Base-by-base conservation (phyloP, 108 stramenopile genomes). In the Skeletonema grethae region DNA sequence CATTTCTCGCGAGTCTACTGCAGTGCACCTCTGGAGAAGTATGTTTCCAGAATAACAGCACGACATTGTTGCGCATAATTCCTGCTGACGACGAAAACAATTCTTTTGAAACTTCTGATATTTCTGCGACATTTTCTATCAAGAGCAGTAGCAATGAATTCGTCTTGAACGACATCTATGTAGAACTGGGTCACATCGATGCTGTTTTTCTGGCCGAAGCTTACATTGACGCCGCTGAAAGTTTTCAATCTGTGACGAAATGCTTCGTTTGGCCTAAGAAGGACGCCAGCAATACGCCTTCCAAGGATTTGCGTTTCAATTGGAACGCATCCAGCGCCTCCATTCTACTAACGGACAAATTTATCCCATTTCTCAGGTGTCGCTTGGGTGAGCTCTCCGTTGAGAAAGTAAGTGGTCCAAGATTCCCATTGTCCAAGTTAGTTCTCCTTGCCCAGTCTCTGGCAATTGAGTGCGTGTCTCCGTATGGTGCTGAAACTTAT, bases 331-430 rank as follows among this genome's bases (percentile, higher is more conserved):
- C 78, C 9, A 68, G 67, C 5, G 7, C 68, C 7, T 24, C 66
- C 7, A 31, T 79, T 10, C 25, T 79, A 18, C 29, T 79, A 24
- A 68, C 71, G 9, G 71, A 79, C 61, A 66, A 79, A 13, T 53
- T 67, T 12, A 56, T 79, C 67, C 78, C 78, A 34, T 79, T 79
- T 39, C 25, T 60, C 48, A 67, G 61, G 34, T 68, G 65, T 45
- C 31, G n/a, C 16, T 53, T 61, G 1, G 36, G 45, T 12, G 61
- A 65, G 48, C 7, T 71, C 55, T 43, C 57, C 48, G 22, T 71
- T 66, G 31, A 53, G 65, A 46, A 62, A 56, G 35, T 46, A 32
- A n/a, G 29, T 18, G 20, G 53, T 24, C 36, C 35, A 53, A 24
- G 53, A 35, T 12, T 32, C 39, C 25, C 32, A 35, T 7, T 39